phyloP scores from a whole-genome alignment of 768 basidiomycete species.

The Cytidiella melzeri region DNA sequence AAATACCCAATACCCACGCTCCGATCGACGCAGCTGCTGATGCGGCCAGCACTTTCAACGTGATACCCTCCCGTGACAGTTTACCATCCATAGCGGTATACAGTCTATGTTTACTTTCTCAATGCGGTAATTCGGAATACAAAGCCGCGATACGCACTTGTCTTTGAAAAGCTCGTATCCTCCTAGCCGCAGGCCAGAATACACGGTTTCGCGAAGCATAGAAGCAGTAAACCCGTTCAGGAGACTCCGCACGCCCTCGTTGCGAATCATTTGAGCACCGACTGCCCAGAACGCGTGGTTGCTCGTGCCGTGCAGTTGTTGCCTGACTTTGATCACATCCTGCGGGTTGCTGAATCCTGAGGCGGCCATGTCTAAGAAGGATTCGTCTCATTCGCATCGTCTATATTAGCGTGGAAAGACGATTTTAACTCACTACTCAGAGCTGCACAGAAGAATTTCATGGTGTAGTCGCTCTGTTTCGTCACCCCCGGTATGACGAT shows the following conservation, averaged over 20 bases:
- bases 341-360: conserved; percentile 31
- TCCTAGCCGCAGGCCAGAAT: conserved; percentile 30
- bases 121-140: too few relatives aligned
- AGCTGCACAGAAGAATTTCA: conserved; percentile 26
- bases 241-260: conserved; percentile 27
- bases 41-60: conserved; percentile 29
- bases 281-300: conserved; percentile 29
- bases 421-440: conserved; percentile 21
- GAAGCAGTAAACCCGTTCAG: conserved; percentile 29
- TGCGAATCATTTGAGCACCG: conserved; percentile 28
- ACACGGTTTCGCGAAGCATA: conserved; percentile 30
- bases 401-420: neutral
- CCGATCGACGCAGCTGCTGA: conserved; percentile 27
- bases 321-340: conserved; percentile 30
- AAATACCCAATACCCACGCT: conserved; percentile 18
- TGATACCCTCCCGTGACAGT: conserved; percentile 26
- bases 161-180: conserved; percentile 35
- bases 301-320: conserved; percentile 25
- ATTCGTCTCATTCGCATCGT: neutral
- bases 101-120: too few relatives aligned
- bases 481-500: neutral
- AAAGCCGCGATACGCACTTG: conserved; percentile 23
- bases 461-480: conserved; percentile 18
- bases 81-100: conserved; percentile 19
- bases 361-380: conserved; percentile 26